Percentiles rank a stretch among this genome's conserved stretches.
Evolutionary conservation across 1,284 basidiomycete species (phyloP).

Genomic region (Leucoagaricus sp.): DNA sequence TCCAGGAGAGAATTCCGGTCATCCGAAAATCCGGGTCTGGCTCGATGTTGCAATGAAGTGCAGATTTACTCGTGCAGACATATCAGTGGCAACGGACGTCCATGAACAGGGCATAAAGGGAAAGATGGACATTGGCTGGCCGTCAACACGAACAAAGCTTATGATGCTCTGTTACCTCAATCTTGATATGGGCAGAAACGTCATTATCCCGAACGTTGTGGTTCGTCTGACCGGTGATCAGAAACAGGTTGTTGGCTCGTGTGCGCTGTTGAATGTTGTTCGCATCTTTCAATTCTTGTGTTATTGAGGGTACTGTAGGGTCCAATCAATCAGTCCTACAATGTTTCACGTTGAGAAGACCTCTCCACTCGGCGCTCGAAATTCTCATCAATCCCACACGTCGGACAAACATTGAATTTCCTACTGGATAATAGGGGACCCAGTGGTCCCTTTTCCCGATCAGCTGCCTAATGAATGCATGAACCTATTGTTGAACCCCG

Average conservation of each 20-base stretch:
- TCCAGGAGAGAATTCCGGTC: not conserved
- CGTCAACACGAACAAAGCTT: not conserved
- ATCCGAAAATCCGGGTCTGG: not conserved
- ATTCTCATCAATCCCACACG: slow-evolving; percentile 3
- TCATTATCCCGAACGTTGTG: not conserved
- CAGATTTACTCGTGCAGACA: not conserved
- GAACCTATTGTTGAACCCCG: not conserved
- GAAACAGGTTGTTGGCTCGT: not conserved
- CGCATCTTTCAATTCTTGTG: not conserved
- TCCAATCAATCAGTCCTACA: not conserved
- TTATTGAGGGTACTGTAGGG: not conserved
- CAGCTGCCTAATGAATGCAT: not conserved
- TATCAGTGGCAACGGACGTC: not conserved
- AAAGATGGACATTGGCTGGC: not conserved
- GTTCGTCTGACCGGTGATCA: not conserved
- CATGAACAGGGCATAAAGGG: not conserved
- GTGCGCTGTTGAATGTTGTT: not conserved
- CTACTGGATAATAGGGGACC: slow-evolving; percentile 9
- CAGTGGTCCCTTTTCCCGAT: not conserved
- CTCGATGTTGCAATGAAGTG: not conserved
- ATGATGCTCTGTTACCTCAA: slow-evolving; percentile 1
- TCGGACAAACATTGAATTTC: slow-evolving; percentile 6
- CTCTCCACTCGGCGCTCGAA: slow-evolving; percentile 8
- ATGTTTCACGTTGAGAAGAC: not conserved
- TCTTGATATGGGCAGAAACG: not conserved